Conservation (phyloP, 495 filamentous ascomycete genomes). For the Penicillium goetzii region DNA sequence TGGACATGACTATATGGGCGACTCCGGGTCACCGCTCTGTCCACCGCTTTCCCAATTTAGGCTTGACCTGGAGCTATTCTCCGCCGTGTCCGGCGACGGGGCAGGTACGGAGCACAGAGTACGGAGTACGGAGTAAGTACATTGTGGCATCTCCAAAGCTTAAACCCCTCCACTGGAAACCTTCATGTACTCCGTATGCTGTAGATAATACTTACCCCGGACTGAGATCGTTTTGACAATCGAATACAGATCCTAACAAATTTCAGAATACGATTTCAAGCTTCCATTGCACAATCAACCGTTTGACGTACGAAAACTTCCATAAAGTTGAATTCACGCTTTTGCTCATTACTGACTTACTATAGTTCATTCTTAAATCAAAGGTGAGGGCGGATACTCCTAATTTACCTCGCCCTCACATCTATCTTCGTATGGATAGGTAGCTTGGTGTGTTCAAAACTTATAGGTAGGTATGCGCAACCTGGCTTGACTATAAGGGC, state of each 20-base stretch:
- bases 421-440: not conserved
- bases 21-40: slow-evolving; percentile 20
- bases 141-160: slow-evolving; percentile 3
- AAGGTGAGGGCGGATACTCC: not conserved
- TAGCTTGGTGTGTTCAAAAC: too few relatives aligned
- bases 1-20: slow-evolving; percentile 13
- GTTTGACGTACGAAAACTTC: not conserved
- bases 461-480: too few relatives aligned
- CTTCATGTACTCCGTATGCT: not conserved
- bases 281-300: not conserved
- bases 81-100: too few relatives aligned
- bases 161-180: not conserved
- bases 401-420: not conserved
- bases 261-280: not conserved
- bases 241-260: not conserved
- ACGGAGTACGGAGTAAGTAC: too few relatives aligned
- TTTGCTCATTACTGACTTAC: not conserved
- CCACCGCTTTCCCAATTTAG: slow-evolving; percentile 6
- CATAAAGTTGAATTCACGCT: not conserved
- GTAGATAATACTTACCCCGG: not conserved
- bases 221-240: not conserved
- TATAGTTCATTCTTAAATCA: not conserved
- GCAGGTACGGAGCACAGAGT: not conserved
- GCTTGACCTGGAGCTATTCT: not conserved
- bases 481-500: too few relatives aligned